Evolutionary conservation across 2,329 filamentous ascomycete genomes (phyloP), one percentile per base, ranked within the genome.

Genomic region (Alternaria ethzedia): DNA sequence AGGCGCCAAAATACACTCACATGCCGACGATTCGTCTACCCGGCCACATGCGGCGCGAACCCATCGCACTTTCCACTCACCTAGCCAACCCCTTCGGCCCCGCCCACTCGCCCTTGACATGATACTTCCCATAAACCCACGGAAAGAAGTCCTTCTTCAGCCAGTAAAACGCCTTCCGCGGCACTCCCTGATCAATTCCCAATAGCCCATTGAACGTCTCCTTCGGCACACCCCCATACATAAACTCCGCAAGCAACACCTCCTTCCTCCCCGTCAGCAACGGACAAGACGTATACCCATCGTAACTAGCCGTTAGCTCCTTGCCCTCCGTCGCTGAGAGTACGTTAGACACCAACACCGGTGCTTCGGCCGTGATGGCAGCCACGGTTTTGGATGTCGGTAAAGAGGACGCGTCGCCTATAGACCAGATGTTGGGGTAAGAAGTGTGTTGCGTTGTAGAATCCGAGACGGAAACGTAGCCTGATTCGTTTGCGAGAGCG

Each of bases 91-190:
- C 87, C 73, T 86, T 87, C 0, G 87, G 86, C 6, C 88, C 88
- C 21, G 81, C 87, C 88, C 88, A 90, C 8, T 82, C 86, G 6
- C 88, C 88, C 78, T 87, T 89, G 7, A 90, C 83, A 83, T 89
- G 85, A 41, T 82, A 83, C 41, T 86, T 84, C 57, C 82, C 84
- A 77, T 90, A 90, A 3, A 90, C 88, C 88, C 88, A 90, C 0
- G 88, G 88, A 78, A 90, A 90, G 70, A 90, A 90, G 71, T 89
- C 85, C 79, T 88, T 90, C 82, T 90, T 90, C 47, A 90, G 68
- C 69, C 89, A 81, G 67, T 88, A 90, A 71, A 90, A 90, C 0
- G 84, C 80, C 4, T 84, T 83, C 4, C 87, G 83, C 2, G 88
- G 88, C 10, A 78, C 77, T 0, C 75, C 83, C 75, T 90, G 88